Base-by-base conservation (phyloP, 768 basidiomycete genomes). In the Gloeopeniophorella convolvens region DNA sequence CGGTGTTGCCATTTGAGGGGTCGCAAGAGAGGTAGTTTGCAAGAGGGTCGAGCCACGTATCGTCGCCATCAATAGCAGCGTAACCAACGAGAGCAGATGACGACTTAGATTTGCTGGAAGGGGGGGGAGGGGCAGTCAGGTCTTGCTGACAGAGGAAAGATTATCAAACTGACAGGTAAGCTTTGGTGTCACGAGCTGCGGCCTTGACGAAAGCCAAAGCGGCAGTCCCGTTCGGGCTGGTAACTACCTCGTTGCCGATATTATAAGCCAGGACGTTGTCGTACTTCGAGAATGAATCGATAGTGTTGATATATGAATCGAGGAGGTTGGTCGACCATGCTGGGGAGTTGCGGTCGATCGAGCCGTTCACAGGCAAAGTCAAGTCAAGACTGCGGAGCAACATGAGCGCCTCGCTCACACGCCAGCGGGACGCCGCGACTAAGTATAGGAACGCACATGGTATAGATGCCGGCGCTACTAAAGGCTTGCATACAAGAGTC, bases 231-330 rank as follows among this genome's bases (percentile, higher is more conserved):
- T 76, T 74, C 16, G 69, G 39, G 9, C 72, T 63, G 21, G 75
- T 74, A 27, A 82, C 85, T 54, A 78, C 74, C 58, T 95, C 93
- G 61, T 96, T 96, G 18, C 91, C 93, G 51, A 96, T 75, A 62
- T 94, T 95, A 69, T 76, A 94, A 10, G 83, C 92, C 48, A 95
- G 70, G 13, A 96, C 78, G 58, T 96, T 96, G 72, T 89, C 80
- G 60, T 95, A 96, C 64, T 87, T 80, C 62, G 73, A 74, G 72
- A 94, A 94, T 0, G 70, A 72, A 55, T 89, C 73, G 59, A 95
- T 86, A 23, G 90, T 95, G 24, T 64, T 63, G 52, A 85, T 74
- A 66, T 94, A 96, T 51, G 80, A 74, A 63, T 90, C 76, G 30
- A 88, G 68, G n/a, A 94, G 68, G 62, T 81, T 87, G 5, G 85